Evolutionary conservation across 2,329 filamentous ascomycete genomes (phyloP).

Genomic region (Chaetomiaceae sp.): DNA sequence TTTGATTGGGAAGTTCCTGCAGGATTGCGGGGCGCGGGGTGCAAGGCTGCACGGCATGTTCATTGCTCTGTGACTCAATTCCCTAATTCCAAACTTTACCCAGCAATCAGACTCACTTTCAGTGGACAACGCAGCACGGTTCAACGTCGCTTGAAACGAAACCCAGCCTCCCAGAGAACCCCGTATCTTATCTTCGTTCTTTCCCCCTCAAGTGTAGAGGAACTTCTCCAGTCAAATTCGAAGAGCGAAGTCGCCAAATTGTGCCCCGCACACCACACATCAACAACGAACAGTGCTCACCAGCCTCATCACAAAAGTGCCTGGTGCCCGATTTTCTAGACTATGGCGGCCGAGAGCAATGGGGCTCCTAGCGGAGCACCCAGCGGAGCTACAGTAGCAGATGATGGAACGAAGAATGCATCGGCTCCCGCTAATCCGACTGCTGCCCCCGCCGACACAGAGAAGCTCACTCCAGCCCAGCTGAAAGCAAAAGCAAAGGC

Average conservation of each 20-base stretch:
- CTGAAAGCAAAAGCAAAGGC: slow-evolving; percentile 86
- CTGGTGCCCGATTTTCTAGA: not conserved
- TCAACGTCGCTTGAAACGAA: not conserved
- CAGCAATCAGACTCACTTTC: not conserved
- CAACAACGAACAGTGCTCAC: not conserved
- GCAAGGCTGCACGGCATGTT: slow-evolving; percentile 11
- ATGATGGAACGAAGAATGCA: slow-evolving; percentile 11
- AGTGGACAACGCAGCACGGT: not conserved
- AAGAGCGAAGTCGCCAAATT: not conserved
- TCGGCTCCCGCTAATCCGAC: slow-evolving; percentile 19
- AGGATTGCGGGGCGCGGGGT: slow-evolving; percentile 24
- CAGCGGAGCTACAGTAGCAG: slow-evolving; percentile 13
- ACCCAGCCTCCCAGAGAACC: not conserved
- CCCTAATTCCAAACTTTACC: not conserved
- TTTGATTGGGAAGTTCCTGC: slow-evolving; percentile 14
- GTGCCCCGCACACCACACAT: not conserved
- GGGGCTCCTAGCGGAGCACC: slow-evolving; percentile 20
- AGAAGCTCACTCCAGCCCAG: slow-evolving; percentile 68
- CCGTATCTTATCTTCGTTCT: not conserved
- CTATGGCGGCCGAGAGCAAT: slow-evolving; percentile 26
- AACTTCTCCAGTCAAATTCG: not conserved
- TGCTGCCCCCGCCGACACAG: slow-evolving; percentile 30
- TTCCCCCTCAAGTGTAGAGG: not conserved
- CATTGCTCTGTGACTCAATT: slow-evolving; percentile 21
- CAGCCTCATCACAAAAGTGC: not conserved